Evolutionary conservation across 106 monocot species (phyloP).

Genomic region (Platanthera zijinensis): DNA sequence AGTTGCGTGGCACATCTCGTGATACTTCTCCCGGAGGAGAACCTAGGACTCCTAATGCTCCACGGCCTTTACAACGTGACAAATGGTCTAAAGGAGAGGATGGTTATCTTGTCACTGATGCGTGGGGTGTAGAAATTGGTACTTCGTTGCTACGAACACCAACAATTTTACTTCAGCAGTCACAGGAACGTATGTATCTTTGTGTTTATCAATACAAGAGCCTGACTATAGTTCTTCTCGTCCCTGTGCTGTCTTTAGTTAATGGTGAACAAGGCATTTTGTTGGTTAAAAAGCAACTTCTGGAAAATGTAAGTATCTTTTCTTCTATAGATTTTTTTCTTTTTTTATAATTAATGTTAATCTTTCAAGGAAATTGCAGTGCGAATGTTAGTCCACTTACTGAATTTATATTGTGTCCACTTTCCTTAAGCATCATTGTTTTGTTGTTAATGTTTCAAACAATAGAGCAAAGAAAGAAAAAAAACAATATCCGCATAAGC

Average conservation of each 20-base stretch:
- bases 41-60: constrained; percentile 21
- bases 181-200: constrained; percentile 54
- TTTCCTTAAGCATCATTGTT: not conserved
- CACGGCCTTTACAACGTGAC: constrained; percentile 65
- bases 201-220: constrained; percentile 74
- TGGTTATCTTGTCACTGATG: constrained; percentile 67
- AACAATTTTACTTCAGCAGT: constrained; percentile 50
- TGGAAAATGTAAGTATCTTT: constrained; percentile 73
- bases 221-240: constrained; percentile 67
- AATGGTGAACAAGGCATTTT: constrained; percentile 58
- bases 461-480: no score
- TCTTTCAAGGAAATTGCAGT: not conserved
- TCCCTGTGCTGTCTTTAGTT: constrained; percentile 59
- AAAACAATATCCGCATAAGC: no score
- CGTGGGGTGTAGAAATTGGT: constrained; percentile 39
- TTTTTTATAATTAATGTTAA: not conserved
- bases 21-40: constrained; percentile 45
- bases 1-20: constrained; percentile 26
- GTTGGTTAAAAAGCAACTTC: constrained; percentile 59
- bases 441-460: not conserved
- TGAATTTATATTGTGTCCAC: not conserved
- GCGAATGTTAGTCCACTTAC: not conserved
- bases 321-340: not conserved
- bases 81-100: constrained; percentile 87
- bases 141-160: constrained; percentile 28